Evolutionary conservation across 169 alveolate species (phyloP).

Genomic region (Amoebophrya sp.): DNA sequence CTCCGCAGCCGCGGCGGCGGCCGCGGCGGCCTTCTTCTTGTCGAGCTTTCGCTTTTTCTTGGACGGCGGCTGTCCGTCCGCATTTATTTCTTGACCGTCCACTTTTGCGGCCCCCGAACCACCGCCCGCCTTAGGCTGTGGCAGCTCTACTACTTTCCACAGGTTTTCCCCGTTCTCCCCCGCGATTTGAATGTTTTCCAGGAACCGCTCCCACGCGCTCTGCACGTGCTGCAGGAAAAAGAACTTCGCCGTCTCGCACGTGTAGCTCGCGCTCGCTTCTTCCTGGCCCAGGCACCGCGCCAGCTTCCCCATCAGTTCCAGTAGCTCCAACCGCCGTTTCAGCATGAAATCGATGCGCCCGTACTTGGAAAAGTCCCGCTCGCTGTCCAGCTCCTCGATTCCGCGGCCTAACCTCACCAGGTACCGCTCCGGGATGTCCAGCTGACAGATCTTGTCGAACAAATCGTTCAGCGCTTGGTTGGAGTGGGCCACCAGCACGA

Average conservation of each 20-base stretch:
- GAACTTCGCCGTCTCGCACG: conserved; percentile 34
- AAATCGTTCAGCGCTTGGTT: conserved; percentile 75
- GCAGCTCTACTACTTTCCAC: neutral
- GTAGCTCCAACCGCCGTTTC: conserved; percentile 28
- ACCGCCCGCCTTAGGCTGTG: neutral
- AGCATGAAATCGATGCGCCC: conserved; percentile 71
- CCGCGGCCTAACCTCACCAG: conserved; percentile 80
- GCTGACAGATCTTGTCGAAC: conserved; percentile 64
- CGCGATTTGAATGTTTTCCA: neutral
- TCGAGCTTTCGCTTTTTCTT: neutral
- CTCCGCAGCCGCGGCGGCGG: neutral
- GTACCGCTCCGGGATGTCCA: conserved; percentile 72
- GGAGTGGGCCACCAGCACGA: conserved; percentile 48
- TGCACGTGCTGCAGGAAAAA: conserved; percentile 23
- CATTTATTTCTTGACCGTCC: neutral
- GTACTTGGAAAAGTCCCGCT: conserved; percentile 56
- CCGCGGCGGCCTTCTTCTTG: neutral
- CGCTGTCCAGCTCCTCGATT: conserved; percentile 55
- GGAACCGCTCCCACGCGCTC: conserved; percentile 4
- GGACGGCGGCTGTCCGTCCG: neutral
- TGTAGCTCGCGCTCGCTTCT: neutral
- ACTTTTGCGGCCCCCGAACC: neutral
- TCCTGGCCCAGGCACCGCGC: neutral
- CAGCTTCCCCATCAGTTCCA: conserved; percentile 22
- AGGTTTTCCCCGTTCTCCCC: neutral